These are phyloP conservation scores for Xylaria scruposa DNA, from an alignment of 495 filamentous ascomycete genomes.

Conservation along the genomic window DNA sequence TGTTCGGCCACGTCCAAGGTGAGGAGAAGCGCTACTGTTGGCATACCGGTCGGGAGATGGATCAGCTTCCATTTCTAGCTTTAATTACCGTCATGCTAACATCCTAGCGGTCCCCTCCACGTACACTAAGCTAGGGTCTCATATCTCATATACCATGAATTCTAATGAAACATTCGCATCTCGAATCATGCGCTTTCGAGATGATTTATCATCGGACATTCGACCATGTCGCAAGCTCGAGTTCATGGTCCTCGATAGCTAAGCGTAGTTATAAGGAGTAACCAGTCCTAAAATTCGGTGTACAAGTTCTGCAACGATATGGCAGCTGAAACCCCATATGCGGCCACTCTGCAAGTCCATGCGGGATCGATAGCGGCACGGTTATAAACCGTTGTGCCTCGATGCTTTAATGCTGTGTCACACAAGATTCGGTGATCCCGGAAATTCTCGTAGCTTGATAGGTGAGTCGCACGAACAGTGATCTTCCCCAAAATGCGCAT, in stretches of 20 bases:
- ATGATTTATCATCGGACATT: neutral
- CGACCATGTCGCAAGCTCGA: neutral
- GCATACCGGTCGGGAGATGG: neutral
- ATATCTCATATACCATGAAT: neutral
- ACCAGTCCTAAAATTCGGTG: neutral
- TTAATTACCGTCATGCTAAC: slow-evolving; percentile 22
- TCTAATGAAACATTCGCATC: slow-evolving; percentile 14
- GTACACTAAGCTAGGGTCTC: slow-evolving; percentile 11
- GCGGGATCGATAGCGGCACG: neutral
- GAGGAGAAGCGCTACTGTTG: neutral
- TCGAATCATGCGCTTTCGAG: neutral
- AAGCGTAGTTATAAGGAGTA: neutral
- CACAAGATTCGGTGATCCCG: neutral
- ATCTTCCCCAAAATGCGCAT: neutral
- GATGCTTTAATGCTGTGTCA: neutral
- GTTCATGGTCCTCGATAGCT: neutral
- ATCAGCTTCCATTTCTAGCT: neutral
- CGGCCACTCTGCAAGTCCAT: slow-evolving; percentile 19
- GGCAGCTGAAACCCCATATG: slow-evolving; percentile 1
- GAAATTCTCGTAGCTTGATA: neutral
- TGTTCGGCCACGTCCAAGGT: neutral
- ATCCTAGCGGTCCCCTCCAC: neutral
- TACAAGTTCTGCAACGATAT: neutral
- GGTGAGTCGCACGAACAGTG: neutral
- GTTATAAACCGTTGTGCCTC: neutral